Evolutionary conservation across 2,329 filamentous ascomycete genomes (phyloP).

Genomic region (Pestalotiopsis fici): DNA sequence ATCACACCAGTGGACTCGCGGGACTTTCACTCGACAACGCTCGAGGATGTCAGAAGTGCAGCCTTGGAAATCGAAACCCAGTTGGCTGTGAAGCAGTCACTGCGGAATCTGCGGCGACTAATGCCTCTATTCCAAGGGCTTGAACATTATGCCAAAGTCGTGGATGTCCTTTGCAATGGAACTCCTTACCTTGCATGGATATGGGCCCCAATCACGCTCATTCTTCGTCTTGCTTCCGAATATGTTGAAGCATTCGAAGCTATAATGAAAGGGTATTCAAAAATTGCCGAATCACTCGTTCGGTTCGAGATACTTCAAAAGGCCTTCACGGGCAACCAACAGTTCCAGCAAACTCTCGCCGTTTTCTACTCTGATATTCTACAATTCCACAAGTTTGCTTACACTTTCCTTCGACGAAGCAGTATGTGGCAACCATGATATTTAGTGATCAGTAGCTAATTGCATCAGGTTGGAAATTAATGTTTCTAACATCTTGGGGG

Average conservation of each 20-base stretch:
- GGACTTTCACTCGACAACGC: conserved; percentile 15
- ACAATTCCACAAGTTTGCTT: conserved; percentile 45
- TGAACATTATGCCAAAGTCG: conserved; percentile 33
- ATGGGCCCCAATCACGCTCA: conserved; percentile 29
- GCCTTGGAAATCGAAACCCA: conserved; percentile 12
- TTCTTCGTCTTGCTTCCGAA: conserved; percentile 24
- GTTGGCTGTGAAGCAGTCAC: not conserved
- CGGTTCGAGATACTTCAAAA: conserved; percentile 36
- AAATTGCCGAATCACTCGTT: conserved; percentile 37
- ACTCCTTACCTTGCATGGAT: conserved; percentile 37
- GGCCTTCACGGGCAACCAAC: conserved; percentile 26
- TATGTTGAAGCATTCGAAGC: conserved; percentile 33
- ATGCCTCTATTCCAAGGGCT: conserved; percentile 35
- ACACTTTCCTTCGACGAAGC: conserved; percentile 41
- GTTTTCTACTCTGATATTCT: conserved; percentile 50
- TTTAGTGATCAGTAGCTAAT: not conserved
- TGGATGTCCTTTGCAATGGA: conserved; percentile 39
- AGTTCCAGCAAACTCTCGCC: conserved; percentile 41
- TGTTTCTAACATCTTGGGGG: conserved; percentile 38
- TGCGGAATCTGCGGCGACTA: conserved; percentile 35
- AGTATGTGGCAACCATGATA: conserved; percentile 17
- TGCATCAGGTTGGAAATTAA: conserved; percentile 31
- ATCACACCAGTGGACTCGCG: conserved; percentile 7
- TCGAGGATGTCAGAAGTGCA: conserved; percentile 8
- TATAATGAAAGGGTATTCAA: conserved; percentile 28